These are phyloP conservation scores for Jamesozyma piceae DNA, from an alignment of 805 yeast genomes.

Conservation along the genomic window DNA sequence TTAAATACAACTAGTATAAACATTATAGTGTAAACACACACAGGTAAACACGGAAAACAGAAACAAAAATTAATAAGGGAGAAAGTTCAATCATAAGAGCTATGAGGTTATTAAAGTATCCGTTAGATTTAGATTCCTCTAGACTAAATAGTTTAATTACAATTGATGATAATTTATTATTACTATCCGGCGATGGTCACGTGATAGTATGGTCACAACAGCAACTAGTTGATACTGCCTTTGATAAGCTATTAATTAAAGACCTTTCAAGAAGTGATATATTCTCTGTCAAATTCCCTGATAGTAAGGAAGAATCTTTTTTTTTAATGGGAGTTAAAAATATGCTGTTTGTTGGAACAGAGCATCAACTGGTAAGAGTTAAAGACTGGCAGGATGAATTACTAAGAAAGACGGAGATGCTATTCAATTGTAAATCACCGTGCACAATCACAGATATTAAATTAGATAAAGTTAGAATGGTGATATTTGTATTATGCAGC, in stretches of 20 bases:
- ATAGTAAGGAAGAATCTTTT: slow-evolving; percentile 8
- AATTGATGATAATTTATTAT: slow-evolving; percentile 10
- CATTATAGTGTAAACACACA: no score
- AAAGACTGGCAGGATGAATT: slow-evolving; percentile 12
- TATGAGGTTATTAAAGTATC: slow-evolving; percentile 27
- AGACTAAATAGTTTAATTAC: slow-evolving; percentile 18
- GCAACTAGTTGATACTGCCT: slow-evolving; percentile 23
- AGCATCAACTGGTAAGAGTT: slow-evolving; percentile 13
- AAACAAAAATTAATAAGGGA: no score
- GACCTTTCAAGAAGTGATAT: slow-evolving; percentile 5
- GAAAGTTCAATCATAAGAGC: no score
- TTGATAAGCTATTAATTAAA: slow-evolving; percentile 16
- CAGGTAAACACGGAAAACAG: no score
- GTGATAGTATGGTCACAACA: slow-evolving; percentile 23
- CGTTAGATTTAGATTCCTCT: slow-evolving; percentile 21
- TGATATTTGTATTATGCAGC: slow-evolving; percentile 19
- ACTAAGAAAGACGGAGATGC: background rate
- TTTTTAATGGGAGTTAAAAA: slow-evolving; percentile 12
- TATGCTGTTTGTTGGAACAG: slow-evolving; percentile 18
- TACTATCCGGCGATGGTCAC: slow-evolving; percentile 20
- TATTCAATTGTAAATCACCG: slow-evolving; percentile 13
- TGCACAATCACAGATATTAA: slow-evolving; percentile 25
- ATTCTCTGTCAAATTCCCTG: slow-evolving; percentile 2
- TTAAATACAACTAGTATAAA: no score
- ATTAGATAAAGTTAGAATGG: slow-evolving; percentile 9